phyloP scores from a whole-genome alignment of 768 basidiomycete genomes.

The Leccinum incarnatum region DNA sequence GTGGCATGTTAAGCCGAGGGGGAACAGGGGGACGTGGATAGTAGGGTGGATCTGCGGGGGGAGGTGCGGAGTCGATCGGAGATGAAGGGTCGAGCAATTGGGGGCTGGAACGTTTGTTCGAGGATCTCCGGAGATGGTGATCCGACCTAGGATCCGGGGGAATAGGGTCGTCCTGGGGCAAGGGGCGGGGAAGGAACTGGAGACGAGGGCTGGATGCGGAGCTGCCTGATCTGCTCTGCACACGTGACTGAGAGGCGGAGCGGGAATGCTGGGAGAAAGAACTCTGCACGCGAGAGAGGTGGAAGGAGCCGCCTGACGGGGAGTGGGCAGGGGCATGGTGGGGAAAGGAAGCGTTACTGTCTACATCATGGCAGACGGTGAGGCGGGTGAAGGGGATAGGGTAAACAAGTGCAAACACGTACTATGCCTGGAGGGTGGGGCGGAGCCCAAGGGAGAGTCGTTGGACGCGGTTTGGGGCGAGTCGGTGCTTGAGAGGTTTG shows the following conservation, averaged over 20 bases:
- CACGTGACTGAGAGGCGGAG: slow-evolving; percentile 43
- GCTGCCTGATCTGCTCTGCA: slow-evolving; percentile 45
- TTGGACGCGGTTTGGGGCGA: slow-evolving; percentile 35
- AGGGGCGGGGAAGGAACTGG: slow-evolving; percentile 37
- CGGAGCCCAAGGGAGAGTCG: slow-evolving; percentile 24
- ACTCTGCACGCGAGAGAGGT: slow-evolving; percentile 38
- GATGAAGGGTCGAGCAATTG: slow-evolving; percentile 17
- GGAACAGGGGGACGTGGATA: slow-evolving; percentile 20
- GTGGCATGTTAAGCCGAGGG: slow-evolving; percentile 24
- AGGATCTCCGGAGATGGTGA: slow-evolving; percentile 12
- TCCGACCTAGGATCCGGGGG: slow-evolving; percentile 25
- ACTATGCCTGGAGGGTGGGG: slow-evolving; percentile 37
- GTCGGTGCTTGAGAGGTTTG: slow-evolving; percentile 18
- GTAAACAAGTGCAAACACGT: slow-evolving; percentile 28
- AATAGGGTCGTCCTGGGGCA: slow-evolving; percentile 40
- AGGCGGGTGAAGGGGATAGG: slow-evolving; percentile 1
- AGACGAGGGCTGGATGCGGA: slow-evolving; percentile 49
- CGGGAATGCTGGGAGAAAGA: slow-evolving; percentile 27
- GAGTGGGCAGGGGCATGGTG: slow-evolving; percentile 25
- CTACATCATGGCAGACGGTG: slow-evolving; percentile 12
- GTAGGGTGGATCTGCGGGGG: slow-evolving; percentile 12
- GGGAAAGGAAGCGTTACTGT: slow-evolving; percentile 30
- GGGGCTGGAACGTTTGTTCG: slow-evolving; percentile 19
- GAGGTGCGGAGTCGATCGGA: slow-evolving; percentile 10
- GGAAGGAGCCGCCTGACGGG: slow-evolving; percentile 26